Conservation (phyloP, 2,329 filamentous ascomycete genomes). For the Parafenestella ontariensis region DNA sequence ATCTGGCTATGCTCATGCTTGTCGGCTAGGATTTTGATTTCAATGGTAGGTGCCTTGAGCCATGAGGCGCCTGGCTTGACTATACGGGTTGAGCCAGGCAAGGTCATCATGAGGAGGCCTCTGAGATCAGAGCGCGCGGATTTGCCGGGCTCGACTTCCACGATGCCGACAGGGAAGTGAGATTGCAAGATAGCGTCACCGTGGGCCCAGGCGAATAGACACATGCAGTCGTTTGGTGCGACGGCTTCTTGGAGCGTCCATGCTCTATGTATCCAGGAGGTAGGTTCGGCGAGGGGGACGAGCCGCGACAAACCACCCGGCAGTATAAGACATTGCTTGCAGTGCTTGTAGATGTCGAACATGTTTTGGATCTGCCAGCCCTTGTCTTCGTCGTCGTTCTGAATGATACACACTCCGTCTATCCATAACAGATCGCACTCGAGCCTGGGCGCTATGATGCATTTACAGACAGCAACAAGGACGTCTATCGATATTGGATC, state of each 20-base stretch:
- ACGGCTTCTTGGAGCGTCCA: conserved; percentile 32
- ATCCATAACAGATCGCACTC: conserved; percentile 6
- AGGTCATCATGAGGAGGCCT: background rate
- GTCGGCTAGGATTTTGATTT: background rate
- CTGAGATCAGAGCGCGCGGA: background rate
- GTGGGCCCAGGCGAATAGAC: conserved; percentile 15
- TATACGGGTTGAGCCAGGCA: background rate
- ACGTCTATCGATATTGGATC: conserved; percentile 9
- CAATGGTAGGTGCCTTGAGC: background rate
- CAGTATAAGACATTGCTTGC: conserved; percentile 20
- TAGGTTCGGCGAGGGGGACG: conserved; percentile 11
- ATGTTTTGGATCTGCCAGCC: conserved; percentile 28
- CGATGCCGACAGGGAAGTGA: conserved; percentile 1
- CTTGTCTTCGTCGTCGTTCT: conserved; percentile 15
- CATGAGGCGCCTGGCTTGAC: background rate
- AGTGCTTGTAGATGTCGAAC: conserved; percentile 19
- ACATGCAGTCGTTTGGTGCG: conserved; percentile 9
- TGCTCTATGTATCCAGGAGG: conserved; percentile 25
- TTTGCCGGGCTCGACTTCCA: conserved; percentile 3
- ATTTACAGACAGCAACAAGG: background rate
- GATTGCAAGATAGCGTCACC: conserved; percentile 6
- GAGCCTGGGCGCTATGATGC: background rate
- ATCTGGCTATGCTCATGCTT: background rate
- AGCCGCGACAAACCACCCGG: conserved; percentile 24
- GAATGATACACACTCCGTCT: conserved; percentile 8